Percentiles rank a stretch among this genome's conserved stretches.
These are phyloP conservation scores for Ophiostoma angusticollis DNA, from an alignment of 2,329 filamentous ascomycete genomes.

Conservation along the genomic window DNA sequence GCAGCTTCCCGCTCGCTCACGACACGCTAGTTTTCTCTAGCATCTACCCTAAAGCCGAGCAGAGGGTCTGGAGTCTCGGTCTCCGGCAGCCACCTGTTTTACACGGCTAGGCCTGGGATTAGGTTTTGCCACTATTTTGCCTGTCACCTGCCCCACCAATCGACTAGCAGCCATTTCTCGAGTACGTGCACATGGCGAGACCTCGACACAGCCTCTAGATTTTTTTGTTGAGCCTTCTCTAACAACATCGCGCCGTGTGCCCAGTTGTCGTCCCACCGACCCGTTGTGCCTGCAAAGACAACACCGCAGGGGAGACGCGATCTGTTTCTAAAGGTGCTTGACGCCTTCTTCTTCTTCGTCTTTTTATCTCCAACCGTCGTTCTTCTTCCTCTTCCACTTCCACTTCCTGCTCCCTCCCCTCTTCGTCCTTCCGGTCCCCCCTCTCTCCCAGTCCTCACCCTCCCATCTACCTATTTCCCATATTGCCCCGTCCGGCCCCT, in stretches of 20 bases:
- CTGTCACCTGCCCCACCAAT: conserved; percentile 15
- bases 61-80: conserved; percentile 10
- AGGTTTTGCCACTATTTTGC: conserved; percentile 14
- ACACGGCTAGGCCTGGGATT: conserved; percentile 12
- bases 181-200: conserved; percentile 5
- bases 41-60: conserved; percentile 7
- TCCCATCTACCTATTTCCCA: background rate
- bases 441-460: background rate
- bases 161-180: conserved; percentile 8
- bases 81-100: conserved; percentile 5
- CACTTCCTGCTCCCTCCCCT: background rate
- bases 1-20: background rate
- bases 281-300: conserved; percentile 9
- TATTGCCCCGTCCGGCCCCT: background rate
- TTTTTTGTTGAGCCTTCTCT: conserved; percentile 8
- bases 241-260: conserved; percentile 11
- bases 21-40: no score
- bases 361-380: background rate
- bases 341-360: conserved; percentile 2
- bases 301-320: conserved; percentile 8
- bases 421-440: background rate
- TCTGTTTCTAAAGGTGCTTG: conserved; percentile 10
- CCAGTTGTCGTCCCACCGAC: conserved; percentile 10
- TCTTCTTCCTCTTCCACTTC: background rate
- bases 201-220: conserved; percentile 7